Conservation (phyloP, 805 yeast species). For the Saturnispora besseyi region DNA sequence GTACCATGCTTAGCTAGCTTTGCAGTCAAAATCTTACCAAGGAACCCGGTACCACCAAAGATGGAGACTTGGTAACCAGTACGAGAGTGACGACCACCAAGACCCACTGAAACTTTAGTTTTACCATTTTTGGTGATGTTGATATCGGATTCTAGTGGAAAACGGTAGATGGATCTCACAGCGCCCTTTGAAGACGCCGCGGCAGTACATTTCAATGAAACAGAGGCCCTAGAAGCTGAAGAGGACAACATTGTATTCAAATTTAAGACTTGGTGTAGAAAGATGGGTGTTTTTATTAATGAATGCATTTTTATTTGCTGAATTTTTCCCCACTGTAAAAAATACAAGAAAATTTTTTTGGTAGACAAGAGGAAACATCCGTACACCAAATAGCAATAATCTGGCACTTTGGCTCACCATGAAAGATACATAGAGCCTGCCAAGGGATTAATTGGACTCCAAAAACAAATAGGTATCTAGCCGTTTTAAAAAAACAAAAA, state of each 20-base stretch:
- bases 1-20: constrained; percentile 81
- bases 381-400: background rate
- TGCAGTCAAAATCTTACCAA: constrained; percentile 64
- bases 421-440: too few species aligned
- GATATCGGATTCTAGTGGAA: constrained; percentile 46
- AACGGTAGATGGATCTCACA: constrained; percentile 21
- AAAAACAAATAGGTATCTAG: too few species aligned
- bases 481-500: too few species aligned
- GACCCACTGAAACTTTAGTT: constrained; percentile 59
- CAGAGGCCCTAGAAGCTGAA: constrained; percentile 1
- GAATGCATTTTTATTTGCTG: background rate
- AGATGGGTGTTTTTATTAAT: background rate
- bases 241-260: background rate
- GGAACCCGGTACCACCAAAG: constrained; percentile 72
- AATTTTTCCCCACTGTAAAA: background rate
- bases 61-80: constrained; percentile 86
- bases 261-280: background rate
- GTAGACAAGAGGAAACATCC: background rate
- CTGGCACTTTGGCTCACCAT: too few species aligned
- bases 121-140: constrained; percentile 70
- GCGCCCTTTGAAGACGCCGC: background rate
- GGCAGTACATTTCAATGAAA: background rate
- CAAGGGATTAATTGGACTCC: too few species aligned
- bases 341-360: background rate
- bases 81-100: constrained; percentile 78